A percentile compares a stretch with the other conserved stretches of the same genome.
These are phyloP conservation scores for Trypanosoma cruzi DNA, from an alignment of 208 protist genomes.

Conservation along the genomic window DNA sequence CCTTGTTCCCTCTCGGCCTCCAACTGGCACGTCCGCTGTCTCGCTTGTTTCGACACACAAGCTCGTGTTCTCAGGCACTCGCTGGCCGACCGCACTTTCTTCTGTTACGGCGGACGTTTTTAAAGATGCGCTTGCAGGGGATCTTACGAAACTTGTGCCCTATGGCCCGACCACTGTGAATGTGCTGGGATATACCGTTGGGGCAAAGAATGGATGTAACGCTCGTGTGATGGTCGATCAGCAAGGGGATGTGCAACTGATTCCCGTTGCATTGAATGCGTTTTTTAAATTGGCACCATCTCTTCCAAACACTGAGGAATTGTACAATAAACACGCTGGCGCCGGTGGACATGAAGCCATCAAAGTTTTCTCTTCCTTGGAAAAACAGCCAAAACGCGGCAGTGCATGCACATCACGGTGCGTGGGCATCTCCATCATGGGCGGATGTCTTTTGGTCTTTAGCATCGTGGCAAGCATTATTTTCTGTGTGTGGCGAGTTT, in stretches of 20 bases:
- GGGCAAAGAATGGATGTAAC: neutral
- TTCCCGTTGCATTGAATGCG: constrained; percentile 9
- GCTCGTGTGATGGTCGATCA: constrained; percentile 1
- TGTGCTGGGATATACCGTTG: neutral
- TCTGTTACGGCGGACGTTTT: neutral
- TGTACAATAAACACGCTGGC: too few species aligned
- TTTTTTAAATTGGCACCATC: neutral
- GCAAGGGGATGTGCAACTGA: neutral
- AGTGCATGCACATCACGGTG: constrained; percentile 8
- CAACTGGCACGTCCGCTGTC: neutral
- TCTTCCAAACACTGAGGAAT: neutral
- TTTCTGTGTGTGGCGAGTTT: constrained; percentile 6
- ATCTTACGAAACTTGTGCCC: constrained; percentile 4
- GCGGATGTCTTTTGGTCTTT: constrained; percentile 7
- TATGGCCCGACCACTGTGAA: constrained; percentile 1
- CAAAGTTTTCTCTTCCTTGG: constrained; percentile 4
- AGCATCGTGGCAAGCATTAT: constrained; percentile 15
- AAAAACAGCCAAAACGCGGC: neutral
- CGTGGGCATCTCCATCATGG: constrained; percentile 20
- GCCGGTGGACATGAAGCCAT: neutral
- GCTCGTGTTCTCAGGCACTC: constrained; percentile 1
- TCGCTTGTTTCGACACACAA: constrained; percentile 4
- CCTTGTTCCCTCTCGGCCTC: neutral
- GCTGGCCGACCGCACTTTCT: constrained; percentile 5
- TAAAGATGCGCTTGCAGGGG: neutral